Evolutionary conservation across 352 stramenopile genomes (phyloP).

Genomic region (Phytopythium aichiense): DNA sequence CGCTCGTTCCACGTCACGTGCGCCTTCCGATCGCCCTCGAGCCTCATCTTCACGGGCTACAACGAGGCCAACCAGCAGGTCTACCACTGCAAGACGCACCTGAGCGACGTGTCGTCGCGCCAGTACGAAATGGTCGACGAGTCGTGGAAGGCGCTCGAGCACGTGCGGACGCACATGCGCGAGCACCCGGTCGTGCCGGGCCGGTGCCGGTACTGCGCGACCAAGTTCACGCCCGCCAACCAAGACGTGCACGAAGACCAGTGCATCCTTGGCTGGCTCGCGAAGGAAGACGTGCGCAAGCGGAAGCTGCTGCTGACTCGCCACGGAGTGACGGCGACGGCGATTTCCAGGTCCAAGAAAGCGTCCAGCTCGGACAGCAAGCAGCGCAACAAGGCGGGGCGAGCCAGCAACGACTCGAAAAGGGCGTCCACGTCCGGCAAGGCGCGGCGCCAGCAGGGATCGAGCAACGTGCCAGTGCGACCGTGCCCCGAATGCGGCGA

Average conservation of each 20-base stretch:
- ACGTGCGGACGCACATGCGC: constrained; percentile 21
- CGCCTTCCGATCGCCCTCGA: constrained; percentile 65
- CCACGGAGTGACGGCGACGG: constrained; percentile 24
- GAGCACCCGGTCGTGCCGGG: constrained; percentile 20
- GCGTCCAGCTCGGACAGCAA: constrained; percentile 15
- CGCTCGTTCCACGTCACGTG: constrained; percentile 83
- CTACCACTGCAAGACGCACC: constrained; percentile 80
- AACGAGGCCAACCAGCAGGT: constrained; percentile 73
- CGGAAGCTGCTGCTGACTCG: constrained; percentile 33
- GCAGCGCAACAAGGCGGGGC: constrained; percentile 2
- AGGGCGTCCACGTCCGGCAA: constrained; percentile 20
- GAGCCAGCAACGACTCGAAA: background rate
- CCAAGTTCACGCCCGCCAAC: constrained; percentile 34
- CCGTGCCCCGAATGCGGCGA: constrained; percentile 69
- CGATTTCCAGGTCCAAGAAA: constrained; percentile 38
- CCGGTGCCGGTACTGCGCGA: constrained; percentile 58
- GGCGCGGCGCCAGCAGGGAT: constrained; percentile 29
- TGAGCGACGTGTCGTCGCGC: constrained; percentile 50
- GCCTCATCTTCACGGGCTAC: constrained; percentile 78
- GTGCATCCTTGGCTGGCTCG: constrained; percentile 58
- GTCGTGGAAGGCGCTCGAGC: constrained; percentile 37
- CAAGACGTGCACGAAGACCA: constrained; percentile 53
- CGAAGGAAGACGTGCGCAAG: constrained; percentile 32
- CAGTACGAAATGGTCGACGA: constrained; percentile 69
- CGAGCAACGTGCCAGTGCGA: constrained; percentile 19